Percentiles rank a stretch among this genome's conserved stretches.
Conservation (phyloP, 257 asterid genomes). For the Sherardia arvensis region DNA sequence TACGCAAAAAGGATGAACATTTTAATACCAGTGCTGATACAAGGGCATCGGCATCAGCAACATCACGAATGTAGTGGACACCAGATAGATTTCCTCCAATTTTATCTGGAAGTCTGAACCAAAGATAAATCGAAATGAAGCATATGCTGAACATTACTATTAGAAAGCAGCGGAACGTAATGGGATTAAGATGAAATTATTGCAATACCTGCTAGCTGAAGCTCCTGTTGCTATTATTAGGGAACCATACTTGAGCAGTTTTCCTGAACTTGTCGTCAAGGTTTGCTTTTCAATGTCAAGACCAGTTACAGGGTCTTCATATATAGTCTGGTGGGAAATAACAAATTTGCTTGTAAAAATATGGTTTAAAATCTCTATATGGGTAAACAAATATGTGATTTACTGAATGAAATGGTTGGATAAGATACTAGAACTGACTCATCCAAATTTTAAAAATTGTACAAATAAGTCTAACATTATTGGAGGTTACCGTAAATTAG, state of each 20-base stretch:
- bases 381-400: neutral
- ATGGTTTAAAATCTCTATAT: neutral
- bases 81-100: slow-evolving; percentile 88
- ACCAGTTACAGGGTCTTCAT: slow-evolving; percentile 40
- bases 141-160: neutral
- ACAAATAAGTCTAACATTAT: neutral
- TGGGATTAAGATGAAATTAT: neutral
- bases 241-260: slow-evolving; percentile 40
- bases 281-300: slow-evolving; percentile 36
- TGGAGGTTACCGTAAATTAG: neutral
- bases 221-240: slow-evolving; percentile 44
- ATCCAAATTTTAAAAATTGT: neutral
- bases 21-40: slow-evolving; percentile 63
- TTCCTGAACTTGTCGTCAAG: slow-evolving; percentile 36
- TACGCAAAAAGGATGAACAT: neutral
- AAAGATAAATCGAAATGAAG: slow-evolving; percentile 1
- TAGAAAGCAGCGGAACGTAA: neutral
- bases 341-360: neutral
- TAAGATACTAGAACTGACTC: neutral
- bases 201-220: slow-evolving; percentile 30
- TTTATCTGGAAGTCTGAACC: slow-evolving; percentile 77
- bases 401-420: neutral
- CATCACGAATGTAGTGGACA: slow-evolving; percentile 89
- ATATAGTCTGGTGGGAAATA: slow-evolving; percentile 23
- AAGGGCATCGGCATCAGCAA: slow-evolving; percentile 89